These are phyloP conservation scores for Yamadazyma tumulicola DNA, from an alignment of 805 yeast species.

Conservation along the genomic window DNA sequence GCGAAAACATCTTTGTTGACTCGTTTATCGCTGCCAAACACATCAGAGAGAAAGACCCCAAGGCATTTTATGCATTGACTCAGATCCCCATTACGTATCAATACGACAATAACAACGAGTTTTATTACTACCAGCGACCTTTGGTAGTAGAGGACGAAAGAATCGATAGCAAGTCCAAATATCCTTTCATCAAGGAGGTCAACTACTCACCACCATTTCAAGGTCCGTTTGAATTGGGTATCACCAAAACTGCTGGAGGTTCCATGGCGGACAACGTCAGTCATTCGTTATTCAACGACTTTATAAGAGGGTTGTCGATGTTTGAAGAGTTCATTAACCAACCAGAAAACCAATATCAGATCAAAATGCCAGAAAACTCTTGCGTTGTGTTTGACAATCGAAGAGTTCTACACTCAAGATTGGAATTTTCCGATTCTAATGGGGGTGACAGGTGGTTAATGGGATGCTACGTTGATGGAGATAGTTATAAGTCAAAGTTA, in stretches of 20 bases:
- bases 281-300: slow-evolving; percentile 47
- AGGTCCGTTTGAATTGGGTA: slow-evolving; percentile 66
- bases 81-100: slow-evolving; percentile 66
- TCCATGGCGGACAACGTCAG: slow-evolving; percentile 32
- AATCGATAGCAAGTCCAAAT: slow-evolving; percentile 13
- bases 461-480: slow-evolving; percentile 74
- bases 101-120: slow-evolving; percentile 58
- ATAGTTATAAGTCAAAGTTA: slow-evolving; percentile 61
- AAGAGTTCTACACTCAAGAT: slow-evolving; percentile 65
- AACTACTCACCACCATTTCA: slow-evolving; percentile 84
- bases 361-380: slow-evolving; percentile 54
- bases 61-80: slow-evolving; percentile 59
- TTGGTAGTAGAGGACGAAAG: slow-evolving; percentile 52
- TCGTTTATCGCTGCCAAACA: slow-evolving; percentile 60
- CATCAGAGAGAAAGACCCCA: slow-evolving; percentile 54
- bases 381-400: slow-evolving; percentile 72
- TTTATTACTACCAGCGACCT: slow-evolving; percentile 61
- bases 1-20: slow-evolving; percentile 68
- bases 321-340: slow-evolving; percentile 58
- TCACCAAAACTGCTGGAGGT: slow-evolving; percentile 25
- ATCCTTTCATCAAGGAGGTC: slow-evolving; percentile 46
- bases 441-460: slow-evolving; percentile 64
- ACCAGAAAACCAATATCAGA: slow-evolving; percentile 50
- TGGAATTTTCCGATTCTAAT: slow-evolving; percentile 36
- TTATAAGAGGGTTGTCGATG: slow-evolving; percentile 52